Evolutionary conservation across 1,139 yeast species (phyloP), one percentile per base, ranked within the genome.

Genomic region (Geotrichum siamense): DNA sequence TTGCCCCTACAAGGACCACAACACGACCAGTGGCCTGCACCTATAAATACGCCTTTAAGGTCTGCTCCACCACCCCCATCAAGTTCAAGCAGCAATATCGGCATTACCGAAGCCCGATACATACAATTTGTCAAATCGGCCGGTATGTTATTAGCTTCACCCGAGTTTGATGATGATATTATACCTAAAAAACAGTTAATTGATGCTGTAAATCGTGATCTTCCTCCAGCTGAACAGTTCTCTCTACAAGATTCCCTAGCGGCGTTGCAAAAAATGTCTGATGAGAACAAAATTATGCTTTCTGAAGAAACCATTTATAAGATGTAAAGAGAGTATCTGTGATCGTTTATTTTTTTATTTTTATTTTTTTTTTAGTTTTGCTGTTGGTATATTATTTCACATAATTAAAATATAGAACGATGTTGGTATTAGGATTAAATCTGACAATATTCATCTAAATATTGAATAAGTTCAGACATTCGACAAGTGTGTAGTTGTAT

Each of bases 141-240:
- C 2, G 70, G 70, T 3, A 53, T 51, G 39, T 49, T 67, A n/a
- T 47, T 64, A 32, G 56, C 59, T 21, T 56, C 61, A 5, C 47
- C 57, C 8, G 51, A 55, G 10, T 59, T 63, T 45, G 50, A 53
- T n/a, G 58, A 54, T n/a, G 54, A 47, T 13, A 45, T 64, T 30
- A 44, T 62, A 15, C 54, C 49, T 13, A 57, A 56, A 33, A 57
- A 12, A 3, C 20, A 38, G 16, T 20, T 47, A 3, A 19, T 39
- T 12, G 26, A 17, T 12, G 44, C 39, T 5, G 47, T 69, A 31
- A 69, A 69, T 50, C 53, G 55, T 48, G 45, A 50, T 16, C 54
- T 63, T 56, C 56, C 57, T 20, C 52, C 53, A 13, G 69, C 65
- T 43, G 68, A 68, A 40, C 44, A 49, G 39, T 69, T 66, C 49